Conservation (phyloP, 352 stramenopile species). For the Phytopythium oedochilum region DNA sequence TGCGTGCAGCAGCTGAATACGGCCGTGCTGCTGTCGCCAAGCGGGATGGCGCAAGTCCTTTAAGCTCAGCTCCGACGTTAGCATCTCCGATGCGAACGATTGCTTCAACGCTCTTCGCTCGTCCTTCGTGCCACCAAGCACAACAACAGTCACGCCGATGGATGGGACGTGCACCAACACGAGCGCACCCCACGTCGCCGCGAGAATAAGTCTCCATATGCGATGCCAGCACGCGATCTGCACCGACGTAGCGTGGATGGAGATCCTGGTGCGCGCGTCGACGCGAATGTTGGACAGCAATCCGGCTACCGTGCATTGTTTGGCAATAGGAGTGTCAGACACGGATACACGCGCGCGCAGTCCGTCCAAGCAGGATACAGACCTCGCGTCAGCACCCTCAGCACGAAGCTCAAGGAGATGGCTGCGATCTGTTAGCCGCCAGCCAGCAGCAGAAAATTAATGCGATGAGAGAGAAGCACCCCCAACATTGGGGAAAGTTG, state of each 20-base stretch:
- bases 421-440: background rate
- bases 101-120: background rate
- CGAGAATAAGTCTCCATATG: constrained; percentile 42
- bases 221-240: constrained; percentile 53
- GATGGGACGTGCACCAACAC: constrained; percentile 31
- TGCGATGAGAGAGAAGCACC: background rate
- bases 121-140: background rate
- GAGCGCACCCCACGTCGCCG: constrained; percentile 36
- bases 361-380: background rate
- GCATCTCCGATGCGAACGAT: background rate
- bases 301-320: constrained; percentile 21
- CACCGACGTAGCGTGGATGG: constrained; percentile 26
- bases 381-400: constrained; percentile 17
- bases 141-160: constrained; percentile 28
- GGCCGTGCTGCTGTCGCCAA: background rate
- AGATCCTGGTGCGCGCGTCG: constrained; percentile 31
- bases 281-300: constrained; percentile 47
- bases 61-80: background rate
- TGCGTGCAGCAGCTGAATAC: constrained; percentile 12
- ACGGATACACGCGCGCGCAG: background rate
- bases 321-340: background rate
- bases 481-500: too few species aligned
- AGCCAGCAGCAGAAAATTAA: background rate
- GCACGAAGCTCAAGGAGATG: background rate
- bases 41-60: background rate